Evolutionary conservation across 768 basidiomycete genomes (phyloP).

Genomic region (Phylloporus sp.): DNA sequence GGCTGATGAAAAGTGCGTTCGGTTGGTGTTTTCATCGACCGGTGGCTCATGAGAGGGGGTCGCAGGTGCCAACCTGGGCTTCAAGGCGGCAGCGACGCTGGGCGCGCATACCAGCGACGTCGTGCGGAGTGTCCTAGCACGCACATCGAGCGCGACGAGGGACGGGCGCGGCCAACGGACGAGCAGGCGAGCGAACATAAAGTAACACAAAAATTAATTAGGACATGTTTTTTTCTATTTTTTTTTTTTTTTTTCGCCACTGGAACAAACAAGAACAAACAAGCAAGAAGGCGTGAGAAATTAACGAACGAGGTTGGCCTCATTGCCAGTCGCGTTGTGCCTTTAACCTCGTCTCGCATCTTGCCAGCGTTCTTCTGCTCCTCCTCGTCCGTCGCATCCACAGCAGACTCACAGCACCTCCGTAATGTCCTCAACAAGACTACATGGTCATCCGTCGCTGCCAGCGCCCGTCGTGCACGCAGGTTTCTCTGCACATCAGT

Average conservation of each 20-base stretch:
- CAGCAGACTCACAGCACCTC: constrained; percentile 1
- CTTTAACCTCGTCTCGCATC: constrained; percentile 17
- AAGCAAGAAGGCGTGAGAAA: constrained; percentile 20
- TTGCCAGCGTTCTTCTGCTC: constrained; percentile 10
- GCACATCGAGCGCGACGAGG: constrained; percentile 8
- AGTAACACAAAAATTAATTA: background rate
- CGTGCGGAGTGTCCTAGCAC: constrained; percentile 11
- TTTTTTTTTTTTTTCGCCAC: constrained; percentile 11
- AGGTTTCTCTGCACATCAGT: constrained; percentile 67
- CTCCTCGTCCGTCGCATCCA: constrained; percentile 17
- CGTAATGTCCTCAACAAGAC: constrained; percentile 50
- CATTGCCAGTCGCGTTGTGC: constrained; percentile 23
- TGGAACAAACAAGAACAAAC: constrained; percentile 21
- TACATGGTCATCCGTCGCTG: constrained; percentile 58
- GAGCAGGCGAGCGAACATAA: constrained; percentile 26
- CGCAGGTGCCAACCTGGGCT: constrained; percentile 4
- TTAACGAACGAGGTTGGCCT: constrained; percentile 15
- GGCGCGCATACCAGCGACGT: constrained; percentile 9
- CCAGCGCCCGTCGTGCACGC: constrained; percentile 74
- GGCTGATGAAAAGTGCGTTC: constrained; percentile 26
- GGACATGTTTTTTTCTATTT: too few species aligned
- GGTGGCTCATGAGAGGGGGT: constrained; percentile 3
- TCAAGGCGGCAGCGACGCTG: constrained; percentile 8
- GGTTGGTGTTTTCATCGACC: constrained; percentile 16
- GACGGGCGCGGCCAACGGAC: constrained; percentile 19